Percentiles rank a stretch among this genome's conserved stretches.
Evolutionary conservation across 805 yeast genomes (phyloP).

Genomic region (Teunomyces barrocoloradensis): DNA sequence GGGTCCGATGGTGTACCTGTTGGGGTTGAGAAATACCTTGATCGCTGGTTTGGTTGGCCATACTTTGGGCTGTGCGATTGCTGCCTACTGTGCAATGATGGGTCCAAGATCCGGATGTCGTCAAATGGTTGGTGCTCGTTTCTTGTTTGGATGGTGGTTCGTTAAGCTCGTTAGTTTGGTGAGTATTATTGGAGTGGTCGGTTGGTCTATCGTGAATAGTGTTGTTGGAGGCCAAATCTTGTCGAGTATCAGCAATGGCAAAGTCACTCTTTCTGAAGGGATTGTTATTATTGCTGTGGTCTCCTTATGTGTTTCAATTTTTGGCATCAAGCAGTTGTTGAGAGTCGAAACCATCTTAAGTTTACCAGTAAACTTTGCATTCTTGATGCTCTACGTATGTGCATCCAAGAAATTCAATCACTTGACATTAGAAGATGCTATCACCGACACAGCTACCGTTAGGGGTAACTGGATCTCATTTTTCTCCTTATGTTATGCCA

Average conservation of each 20-base stretch:
- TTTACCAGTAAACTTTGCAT: slow-evolving; percentile 65
- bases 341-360: slow-evolving; percentile 67
- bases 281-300: slow-evolving; percentile 65
- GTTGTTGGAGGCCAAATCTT: slow-evolving; percentile 87
- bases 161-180: slow-evolving; percentile 73
- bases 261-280: slow-evolving; percentile 70
- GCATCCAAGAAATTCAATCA: slow-evolving; percentile 47
- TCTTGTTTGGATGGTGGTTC: slow-evolving; percentile 81
- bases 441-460: slow-evolving; percentile 40
- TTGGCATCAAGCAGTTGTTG: slow-evolving; percentile 73
- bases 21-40: slow-evolving; percentile 65
- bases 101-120: slow-evolving; percentile 90
- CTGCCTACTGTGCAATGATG: slow-evolving; percentile 81
- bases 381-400: slow-evolving; percentile 64
- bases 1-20: slow-evolving; percentile 68
- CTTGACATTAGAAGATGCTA: slow-evolving; percentile 31
- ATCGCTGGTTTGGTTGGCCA: slow-evolving; percentile 63
- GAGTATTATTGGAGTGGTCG: slow-evolving; percentile 72
- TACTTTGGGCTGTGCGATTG: slow-evolving; percentile 67
- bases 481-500: slow-evolving; percentile 70
- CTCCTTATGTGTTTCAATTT: slow-evolving; percentile 65
- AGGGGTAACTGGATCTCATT: slow-evolving; percentile 71
- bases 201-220: slow-evolving; percentile 93
- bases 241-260: slow-evolving; percentile 60
- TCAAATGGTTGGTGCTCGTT: slow-evolving; percentile 82